Base-by-base conservation (phyloP, 2,329 filamentous ascomycete species). In the Aspergillus tamarii region DNA sequence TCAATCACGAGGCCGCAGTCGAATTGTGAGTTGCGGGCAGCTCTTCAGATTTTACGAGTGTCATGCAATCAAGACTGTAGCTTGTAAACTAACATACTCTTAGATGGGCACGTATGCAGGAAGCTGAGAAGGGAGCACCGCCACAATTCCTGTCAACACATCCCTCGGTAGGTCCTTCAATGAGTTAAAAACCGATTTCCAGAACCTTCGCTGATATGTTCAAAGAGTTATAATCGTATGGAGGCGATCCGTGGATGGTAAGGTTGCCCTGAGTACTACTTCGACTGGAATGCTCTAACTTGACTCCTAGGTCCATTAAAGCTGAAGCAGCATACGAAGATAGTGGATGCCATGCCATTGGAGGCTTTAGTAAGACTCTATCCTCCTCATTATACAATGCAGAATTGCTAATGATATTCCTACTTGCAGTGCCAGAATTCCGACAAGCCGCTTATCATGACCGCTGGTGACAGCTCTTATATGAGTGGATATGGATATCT, bases 81-180 rank as follows among this genome's bases (percentile, higher is more conserved):
- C 10, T 48, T 36, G 6, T 21, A 21, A 41, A 8, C 65, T 66
- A 26, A 65, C 59, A n/a, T n/a, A 9, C 14, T 10, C 16, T 9
- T 60, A 81, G 78, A 26, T 86, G 84, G 84, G 70, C 74, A 28
- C 75, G 83, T 36, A 86, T 87, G 82, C 82, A 85, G 61, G 75
- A 81, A 66, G 67, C 70, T 14, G 81, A 83, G 58, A 75, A 82
- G 64, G 68, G 66, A 5, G 72, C 78, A 5, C 82, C 83, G 9
- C 87, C 86, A 19, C 82, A 88, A 68, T 84, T 88, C 63, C 72
- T 89, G 64, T 85, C 82, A 21, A 89, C 87, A 5, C 87, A 89
- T 77, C 87, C 87, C 30, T 83, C 83, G 53, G 78, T 80, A 72
- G 63, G 76, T 7, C 4, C 28, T 23, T 8, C 2, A 2, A 3